Evolutionary conservation across 345 rosid genomes (phyloP), one percentile per base, ranked within the genome.

Genomic region (Acer yangbiense): DNA sequence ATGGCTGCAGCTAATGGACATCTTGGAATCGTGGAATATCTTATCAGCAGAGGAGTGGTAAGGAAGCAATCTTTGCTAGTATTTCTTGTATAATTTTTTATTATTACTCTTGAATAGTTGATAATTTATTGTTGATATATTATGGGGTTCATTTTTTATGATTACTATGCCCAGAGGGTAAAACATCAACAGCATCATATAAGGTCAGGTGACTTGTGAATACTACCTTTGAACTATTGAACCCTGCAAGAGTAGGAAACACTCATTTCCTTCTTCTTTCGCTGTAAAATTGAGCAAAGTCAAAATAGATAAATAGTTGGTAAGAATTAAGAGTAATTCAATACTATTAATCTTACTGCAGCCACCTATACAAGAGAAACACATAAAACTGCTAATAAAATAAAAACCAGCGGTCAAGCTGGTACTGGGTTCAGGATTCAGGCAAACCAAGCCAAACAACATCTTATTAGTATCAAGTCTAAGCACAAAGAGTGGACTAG

Each of bases 1-100:
- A 93, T 96, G 98, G 99, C 98, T 17, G 91, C 97, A 10, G 99
- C 97, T 16, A 91, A 96, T 78, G 98, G 98, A 60, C 97, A 91
- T 77, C 81, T 87, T 79, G 73, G 61, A 41, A 79, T 92, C 54
- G 95, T 90, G 79, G 94, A 91, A 82, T 91, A 89, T 81, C 96
- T 94, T 73, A 82, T 94, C 77, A 77, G 86, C 81, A 67, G 80
- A 79, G 89, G 91, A 84, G 94, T 81, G 93, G 97, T 92, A 80
- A 91, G 91, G 48, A 73, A 63, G 74, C 46, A 16, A 21, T 69
- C 57, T 73, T 29, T 7, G 23, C 35, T 21, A 46, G 50, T 43
- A 68, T 73, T 66, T 20, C 76, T 29, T 14, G 9, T 52, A 3
- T 78, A 6, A 63, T 68, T 32, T 44, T 35, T 54, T 2, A 16